Base-by-base conservation (phyloP, 2,329 filamentous ascomycete species). In the Sclerotinia trifoliorum region DNA sequence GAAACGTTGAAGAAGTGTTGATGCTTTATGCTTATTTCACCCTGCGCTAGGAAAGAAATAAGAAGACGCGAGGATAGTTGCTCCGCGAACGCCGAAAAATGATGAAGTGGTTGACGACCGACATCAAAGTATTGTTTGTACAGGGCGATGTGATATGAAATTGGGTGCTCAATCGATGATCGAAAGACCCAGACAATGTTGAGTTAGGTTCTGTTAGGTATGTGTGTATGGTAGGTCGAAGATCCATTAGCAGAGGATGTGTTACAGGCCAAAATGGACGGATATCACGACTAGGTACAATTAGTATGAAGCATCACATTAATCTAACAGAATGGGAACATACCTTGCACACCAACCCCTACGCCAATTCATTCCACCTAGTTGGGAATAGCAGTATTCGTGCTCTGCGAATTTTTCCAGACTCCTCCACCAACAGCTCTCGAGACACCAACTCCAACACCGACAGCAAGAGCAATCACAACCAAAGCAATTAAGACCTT, bases 351-450 rank as follows among this genome's bases (percentile, higher is more conserved):
- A 7, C 39, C n/a, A n/a, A 21, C 32, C 51, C 29, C 49, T 62
- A 44, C 32, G n/a, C 19, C 35, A 48, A 32, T 32, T 49, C 39
- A 21, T 56, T 10, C 42, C 63, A 65, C 7, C 13, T 39, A 65
- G 42, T 29, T 46, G 15, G 49, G 8, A 62, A 69, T 69, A 3
- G 68, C 60, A 39, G 60, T 56, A 68, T 76, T 71, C n/a, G 70
- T 65, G 24, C 55, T 61, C 26, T 65, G 39, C 35, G 74, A 70
- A 61, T 75, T 81, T 78, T 80, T 78, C 86, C 86, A 88, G 71
- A 88, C 85, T 21, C 82, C 81, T n/a, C 86, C 86, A 17, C 84
- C 83, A 1, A 88, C 79, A 3, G 85, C 82, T 77, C 86, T 88
- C 80, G 85, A 88, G 72, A 89, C 80, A 61, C 86, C 86, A 57